Evolutionary conservation across 352 stramenopile genomes (phyloP), one percentile per base, ranked within the genome.

Genomic region (Phytophthora pini): DNA sequence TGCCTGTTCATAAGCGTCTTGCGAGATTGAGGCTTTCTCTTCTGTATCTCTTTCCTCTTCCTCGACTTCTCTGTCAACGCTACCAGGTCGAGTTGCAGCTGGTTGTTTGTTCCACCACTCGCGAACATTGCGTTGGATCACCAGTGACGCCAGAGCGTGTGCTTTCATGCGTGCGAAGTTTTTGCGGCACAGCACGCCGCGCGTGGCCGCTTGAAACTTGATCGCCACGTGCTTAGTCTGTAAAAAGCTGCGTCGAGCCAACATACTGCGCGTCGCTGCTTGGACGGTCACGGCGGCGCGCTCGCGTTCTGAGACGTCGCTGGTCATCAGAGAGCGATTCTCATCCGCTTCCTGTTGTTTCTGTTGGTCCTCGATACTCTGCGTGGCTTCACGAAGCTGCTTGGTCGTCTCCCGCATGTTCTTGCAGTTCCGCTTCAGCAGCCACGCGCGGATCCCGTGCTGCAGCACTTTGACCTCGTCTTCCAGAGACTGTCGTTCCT

Each of bases 351-450:
- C 55, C 52, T 81, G 70, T 51, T 88, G 70, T 26, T 83, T 82
- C 47, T 90, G 77, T 17, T 84, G 76, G 20, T 87, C 65, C 43
- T 84, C 65, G n/a, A 92, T 88, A 65, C 44, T 89, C 26, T 76
- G 75, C 3, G 85, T 76, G 1, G 83, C 85, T 77, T 94, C 88
- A 22, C 94, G 79, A 5, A 97, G 68, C 29, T 82, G 76, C 51
- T 89, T 90, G 29, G 90, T 95, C 20, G 90, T 90, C 50, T 97
- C 89, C 17, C 89, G 83, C 83, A 97, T 93, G 53, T 89, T 92
- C 24, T 84, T 85, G 60, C 90, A 97, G 61, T 96, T 97, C 26
- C 90, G 84, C 20, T 90, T 88, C 17, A 97, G 77, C 32, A 97
- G 53, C 92, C 92, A 97, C 7, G 79, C 79, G 0, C 88, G 83